A percentile compares a stretch with the other conserved stretches of the same genome.
Evolutionary conservation across 2,329 filamentous ascomycete species (phyloP).

Genomic region (Sclerotinia minor): DNA sequence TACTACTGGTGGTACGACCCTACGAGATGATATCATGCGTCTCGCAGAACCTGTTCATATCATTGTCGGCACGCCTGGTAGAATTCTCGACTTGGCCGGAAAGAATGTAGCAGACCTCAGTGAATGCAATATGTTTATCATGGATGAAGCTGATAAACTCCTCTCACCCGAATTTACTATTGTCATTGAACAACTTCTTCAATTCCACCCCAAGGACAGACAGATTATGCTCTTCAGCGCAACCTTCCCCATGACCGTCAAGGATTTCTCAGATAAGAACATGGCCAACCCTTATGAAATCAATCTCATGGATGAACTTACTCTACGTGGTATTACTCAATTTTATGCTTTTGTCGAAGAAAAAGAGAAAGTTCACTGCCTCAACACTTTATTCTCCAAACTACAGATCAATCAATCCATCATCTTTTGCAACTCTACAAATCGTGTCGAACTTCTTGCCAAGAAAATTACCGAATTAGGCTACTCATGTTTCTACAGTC

Average conservation of each 20-base stretch:
- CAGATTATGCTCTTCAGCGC: conserved; percentile 99
- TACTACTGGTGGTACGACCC: conserved; percentile 90
- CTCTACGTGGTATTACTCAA: conserved; percentile 94
- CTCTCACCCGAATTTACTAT: conserved; percentile 96
- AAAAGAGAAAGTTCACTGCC: conserved; percentile 97
- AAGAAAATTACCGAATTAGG: conserved; percentile 99
- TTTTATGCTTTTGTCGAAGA: conserved; percentile 99
- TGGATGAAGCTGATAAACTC: conserved; percentile 99
- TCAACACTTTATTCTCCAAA: conserved; percentile 98
- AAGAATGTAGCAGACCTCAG: conserved; percentile 96
- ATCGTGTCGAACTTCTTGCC: conserved; percentile 92
- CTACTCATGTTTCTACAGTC: conserved; percentile 99
- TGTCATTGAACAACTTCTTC: conserved; percentile 92
- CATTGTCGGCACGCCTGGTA: conserved; percentile 92
- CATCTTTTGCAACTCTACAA: conserved; percentile 99
- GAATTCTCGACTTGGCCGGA: conserved; percentile 93
- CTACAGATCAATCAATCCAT: conserved; percentile 99
- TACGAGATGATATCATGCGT: conserved; percentile 96
- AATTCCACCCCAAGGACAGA: conserved; percentile 94
- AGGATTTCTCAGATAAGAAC: conserved; percentile 97
- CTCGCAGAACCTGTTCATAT: conserved; percentile 94
- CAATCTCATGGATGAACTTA: conserved; percentile 99
- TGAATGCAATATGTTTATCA: conserved; percentile 96
- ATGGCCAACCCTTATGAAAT: conserved; percentile 97
- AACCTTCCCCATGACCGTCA: conserved; percentile 95